These are phyloP conservation scores for Corylus americana DNA, from an alignment of 306 rosid species.

Conservation along the genomic window DNA sequence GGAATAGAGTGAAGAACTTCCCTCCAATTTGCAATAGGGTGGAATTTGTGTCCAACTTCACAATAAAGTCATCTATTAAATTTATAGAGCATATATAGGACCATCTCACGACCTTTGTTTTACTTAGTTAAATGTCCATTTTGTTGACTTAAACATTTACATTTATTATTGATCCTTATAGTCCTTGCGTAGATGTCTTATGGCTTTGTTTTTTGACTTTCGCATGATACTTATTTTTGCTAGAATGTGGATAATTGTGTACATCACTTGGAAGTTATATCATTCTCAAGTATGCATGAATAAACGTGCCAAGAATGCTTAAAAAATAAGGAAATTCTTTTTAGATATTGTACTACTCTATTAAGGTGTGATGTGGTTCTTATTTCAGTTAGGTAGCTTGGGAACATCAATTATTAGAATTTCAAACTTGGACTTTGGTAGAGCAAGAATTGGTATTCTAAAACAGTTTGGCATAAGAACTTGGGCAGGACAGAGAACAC, in stretches of 20 bases:
- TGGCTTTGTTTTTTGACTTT: background rate
- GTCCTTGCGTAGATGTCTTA: background rate
- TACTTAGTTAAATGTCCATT: background rate
- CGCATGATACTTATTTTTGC: background rate
- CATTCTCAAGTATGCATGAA: background rate
- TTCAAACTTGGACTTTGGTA: constrained; percentile 42
- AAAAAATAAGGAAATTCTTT: constrained; percentile 1
- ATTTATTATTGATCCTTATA: background rate
- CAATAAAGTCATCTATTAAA: no score
- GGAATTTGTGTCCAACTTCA: background rate
- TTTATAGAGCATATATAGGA: background rate
- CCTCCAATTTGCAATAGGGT: background rate
- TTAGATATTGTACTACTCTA: background rate
- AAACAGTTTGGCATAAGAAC: no score
- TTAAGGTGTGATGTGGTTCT: constrained; percentile 7
- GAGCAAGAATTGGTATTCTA: constrained; percentile 38
- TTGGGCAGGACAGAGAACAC: constrained; percentile 48
- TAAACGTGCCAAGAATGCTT: background rate
- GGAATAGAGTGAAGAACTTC: no score
- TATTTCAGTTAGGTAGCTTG: constrained; percentile 76
- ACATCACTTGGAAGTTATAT: background rate
- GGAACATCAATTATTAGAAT: constrained; percentile 48
- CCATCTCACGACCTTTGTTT: background rate
- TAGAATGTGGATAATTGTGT: background rate
- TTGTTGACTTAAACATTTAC: background rate